A percentile compares a stretch with the other conserved stretches of the same genome.
phyloP scores from a whole-genome alignment of 257 asterid genomes.

The Pogostemon cablin region DNA sequence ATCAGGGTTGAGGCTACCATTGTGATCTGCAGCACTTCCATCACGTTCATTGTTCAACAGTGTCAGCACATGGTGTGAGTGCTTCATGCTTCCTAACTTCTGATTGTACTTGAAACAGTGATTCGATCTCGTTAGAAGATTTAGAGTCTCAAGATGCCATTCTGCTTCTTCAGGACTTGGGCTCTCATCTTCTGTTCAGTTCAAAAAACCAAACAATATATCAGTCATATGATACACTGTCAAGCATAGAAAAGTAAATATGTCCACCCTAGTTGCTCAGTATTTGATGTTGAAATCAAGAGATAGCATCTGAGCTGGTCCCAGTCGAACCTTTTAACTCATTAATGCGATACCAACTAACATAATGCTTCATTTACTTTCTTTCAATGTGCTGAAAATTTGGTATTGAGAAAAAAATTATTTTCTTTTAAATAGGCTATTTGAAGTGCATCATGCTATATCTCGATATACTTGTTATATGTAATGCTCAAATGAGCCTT shows the following conservation, averaged over 20 bases:
- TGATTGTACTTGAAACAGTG: constrained; percentile 38
- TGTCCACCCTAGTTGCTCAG: not conserved
- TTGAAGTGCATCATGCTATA: constrained; percentile 21
- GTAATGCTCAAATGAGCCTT: constrained; percentile 13
- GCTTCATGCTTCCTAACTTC: constrained; percentile 49
- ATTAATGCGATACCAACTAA: constrained; percentile 15
- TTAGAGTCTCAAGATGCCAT: constrained; percentile 56
- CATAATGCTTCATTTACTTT: constrained; percentile 9
- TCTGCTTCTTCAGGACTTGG: constrained; percentile 56
- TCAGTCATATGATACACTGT: constrained; percentile 31
- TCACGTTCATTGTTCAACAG: constrained; percentile 39
- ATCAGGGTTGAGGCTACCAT: constrained; percentile 50
- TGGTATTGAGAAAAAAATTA: constrained; percentile 6
- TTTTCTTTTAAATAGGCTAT: constrained; percentile 1
- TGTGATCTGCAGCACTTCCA: constrained; percentile 39
- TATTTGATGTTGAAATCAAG: constrained; percentile 16
- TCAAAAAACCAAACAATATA: constrained; percentile 33
- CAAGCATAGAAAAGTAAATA: constrained; percentile 17
- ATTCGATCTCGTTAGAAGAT: constrained; percentile 35
- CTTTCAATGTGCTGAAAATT: constrained; percentile 2
- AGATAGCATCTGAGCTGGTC: constrained; percentile 1
- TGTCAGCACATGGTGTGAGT: constrained; percentile 49
- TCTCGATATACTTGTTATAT: constrained; percentile 22
- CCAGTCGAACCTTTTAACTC: not conserved
- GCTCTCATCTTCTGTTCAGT: constrained; percentile 46